Conservation (phyloP, 768 basidiomycete species). For the Exidia glandulosa region DNA sequence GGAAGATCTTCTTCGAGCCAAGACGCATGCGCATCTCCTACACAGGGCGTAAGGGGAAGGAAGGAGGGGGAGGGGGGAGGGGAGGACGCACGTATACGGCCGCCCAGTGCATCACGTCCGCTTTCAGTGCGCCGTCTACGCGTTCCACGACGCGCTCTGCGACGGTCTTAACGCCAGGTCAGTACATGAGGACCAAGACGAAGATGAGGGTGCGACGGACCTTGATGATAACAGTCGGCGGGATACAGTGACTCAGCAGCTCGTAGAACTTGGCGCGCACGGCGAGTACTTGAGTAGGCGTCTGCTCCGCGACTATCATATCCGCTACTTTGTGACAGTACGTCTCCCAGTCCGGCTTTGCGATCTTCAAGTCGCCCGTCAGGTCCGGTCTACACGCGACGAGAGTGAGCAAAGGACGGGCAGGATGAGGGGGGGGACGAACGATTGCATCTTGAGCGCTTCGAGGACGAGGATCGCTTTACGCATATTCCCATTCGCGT, state of each 20-base stretch:
- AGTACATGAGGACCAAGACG: neutral
- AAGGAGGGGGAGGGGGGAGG: neutral
- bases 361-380: conserved; percentile 65
- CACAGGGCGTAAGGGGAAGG: neutral
- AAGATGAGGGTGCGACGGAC: conserved; percentile 28
- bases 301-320: conserved; percentile 80
- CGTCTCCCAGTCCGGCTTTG: conserved; percentile 99
- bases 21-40: conserved; percentile 95
- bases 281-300: conserved; percentile 81
- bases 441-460: conserved; percentile 96
- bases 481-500: conserved; percentile 82
- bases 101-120: conserved; percentile 95
- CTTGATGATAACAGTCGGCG: conserved; percentile 84
- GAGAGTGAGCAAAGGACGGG: neutral
- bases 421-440: conserved; percentile 13
- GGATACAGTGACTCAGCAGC: conserved; percentile 92
- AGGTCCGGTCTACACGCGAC: conserved; percentile 57
- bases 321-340: conserved; percentile 91
- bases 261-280: conserved; percentile 92
- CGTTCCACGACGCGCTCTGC: conserved; percentile 78
- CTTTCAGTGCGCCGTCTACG: conserved; percentile 83
- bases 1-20: conserved; percentile 89
- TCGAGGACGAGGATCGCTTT: conserved; percentile 93
- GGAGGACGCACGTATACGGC: conserved; percentile 71
- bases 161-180: conserved; percentile 51